Evolutionary conservation across 345 rosid species (phyloP).

Genomic region (Lepidium africanum): DNA sequence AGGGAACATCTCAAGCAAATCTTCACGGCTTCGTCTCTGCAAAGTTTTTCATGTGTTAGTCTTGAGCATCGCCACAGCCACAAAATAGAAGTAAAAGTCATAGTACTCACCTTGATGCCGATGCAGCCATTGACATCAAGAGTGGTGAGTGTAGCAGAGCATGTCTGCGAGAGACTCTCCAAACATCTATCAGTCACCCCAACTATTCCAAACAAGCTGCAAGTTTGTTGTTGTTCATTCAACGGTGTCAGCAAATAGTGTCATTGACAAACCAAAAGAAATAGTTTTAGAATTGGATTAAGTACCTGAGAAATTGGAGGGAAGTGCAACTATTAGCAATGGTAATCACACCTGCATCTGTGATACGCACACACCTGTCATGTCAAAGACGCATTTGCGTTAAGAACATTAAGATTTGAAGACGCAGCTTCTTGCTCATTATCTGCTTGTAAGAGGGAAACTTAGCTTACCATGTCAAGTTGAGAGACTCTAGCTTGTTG

Average conservation of each 20-base stretch:
- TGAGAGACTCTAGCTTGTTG: conserved; percentile 56
- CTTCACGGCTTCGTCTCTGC: conserved; percentile 68
- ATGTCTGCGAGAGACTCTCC: conserved; percentile 61
- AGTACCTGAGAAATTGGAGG: conserved; percentile 77
- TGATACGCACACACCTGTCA: conserved; percentile 71
- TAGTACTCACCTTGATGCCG: conserved; percentile 59
- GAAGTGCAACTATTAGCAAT: conserved; percentile 68
- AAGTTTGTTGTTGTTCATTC: not conserved
- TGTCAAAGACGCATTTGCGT: not conserved
- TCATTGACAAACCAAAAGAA: not conserved
- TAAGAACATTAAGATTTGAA: not conserved
- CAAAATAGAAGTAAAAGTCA: not conserved
- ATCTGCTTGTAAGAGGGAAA: not conserved
- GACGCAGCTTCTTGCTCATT: not conserved
- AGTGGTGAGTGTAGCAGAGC: conserved; percentile 63
- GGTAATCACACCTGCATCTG: conserved; percentile 69
- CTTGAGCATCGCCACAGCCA: not conserved
- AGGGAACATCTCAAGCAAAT: conserved; percentile 69
- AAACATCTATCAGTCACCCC: conserved; percentile 83
- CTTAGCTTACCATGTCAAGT: conserved; percentile 75
- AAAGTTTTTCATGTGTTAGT: not conserved
- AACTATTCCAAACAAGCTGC: conserved; percentile 94
- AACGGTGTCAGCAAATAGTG: conserved; percentile 8
- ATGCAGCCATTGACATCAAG: conserved; percentile 92
- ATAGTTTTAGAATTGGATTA: not conserved